Evolutionary conservation across 257 asterid species (phyloP).

Genomic region (Solanum piurae): DNA sequence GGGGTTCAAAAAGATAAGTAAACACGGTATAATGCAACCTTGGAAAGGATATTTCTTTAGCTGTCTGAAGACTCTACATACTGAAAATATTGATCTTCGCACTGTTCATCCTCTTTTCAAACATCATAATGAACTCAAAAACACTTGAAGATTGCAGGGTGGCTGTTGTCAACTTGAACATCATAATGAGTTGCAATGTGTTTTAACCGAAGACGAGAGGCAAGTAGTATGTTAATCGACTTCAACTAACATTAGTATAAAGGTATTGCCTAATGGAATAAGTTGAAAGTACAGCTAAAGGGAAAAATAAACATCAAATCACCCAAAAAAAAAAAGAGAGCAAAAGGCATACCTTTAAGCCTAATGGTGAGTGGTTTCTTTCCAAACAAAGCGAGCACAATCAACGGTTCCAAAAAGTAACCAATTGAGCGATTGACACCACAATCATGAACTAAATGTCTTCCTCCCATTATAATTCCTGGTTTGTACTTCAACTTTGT

Average conservation of each 20-base stretch:
- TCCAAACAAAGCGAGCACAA: slow-evolving; percentile 67
- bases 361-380: slow-evolving; percentile 58
- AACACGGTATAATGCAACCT: background rate
- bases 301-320: background rate
- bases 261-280: background rate
- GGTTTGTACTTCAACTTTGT: slow-evolving; percentile 78
- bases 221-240: background rate
- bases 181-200: background rate
- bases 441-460: slow-evolving; percentile 58
- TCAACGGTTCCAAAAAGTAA: slow-evolving; percentile 72
- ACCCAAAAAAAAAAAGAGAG: background rate
- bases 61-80: background rate
- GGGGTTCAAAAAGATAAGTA: background rate
- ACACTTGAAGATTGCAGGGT: background rate
- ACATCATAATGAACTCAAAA: background rate
- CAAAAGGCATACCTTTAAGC: slow-evolving; percentile 41
- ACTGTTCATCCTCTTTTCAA: background rate
- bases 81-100: background rate
- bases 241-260: background rate
- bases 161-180: background rate
- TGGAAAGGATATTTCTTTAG: background rate
- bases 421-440: slow-evolving; percentile 57
- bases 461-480: slow-evolving; percentile 82
- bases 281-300: background rate
- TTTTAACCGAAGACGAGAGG: background rate